Base-by-base conservation (phyloP, 805 yeast genomes). In the Kazachstania africana region DNA sequence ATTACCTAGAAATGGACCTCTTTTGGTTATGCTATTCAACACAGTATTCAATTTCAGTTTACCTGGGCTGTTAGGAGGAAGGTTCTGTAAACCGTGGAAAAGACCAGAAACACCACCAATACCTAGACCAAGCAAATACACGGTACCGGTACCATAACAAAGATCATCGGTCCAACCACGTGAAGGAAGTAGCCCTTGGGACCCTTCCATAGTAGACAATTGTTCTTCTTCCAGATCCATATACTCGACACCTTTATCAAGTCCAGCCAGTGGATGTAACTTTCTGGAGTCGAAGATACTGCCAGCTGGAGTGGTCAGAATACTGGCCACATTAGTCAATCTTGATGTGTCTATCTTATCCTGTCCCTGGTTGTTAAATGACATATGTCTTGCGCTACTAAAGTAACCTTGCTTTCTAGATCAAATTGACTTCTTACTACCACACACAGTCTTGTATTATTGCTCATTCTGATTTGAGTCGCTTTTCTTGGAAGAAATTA, bases 91-190 rank as follows among this genome's bases (percentile, higher is more conserved):
- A 39, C 98, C 97, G 59, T 88, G 95, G 37, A 74, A 71, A 38
- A 87, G 62, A 37, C 98, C 98, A 48, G 75, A 78, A 10, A 76
- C 60, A 37, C 98, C 98, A 60, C 98, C 98, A 27, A 74, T 38
- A 22, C 94, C 94, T 43, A 91, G 68, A 26, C 94, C 94, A 20
- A 80, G 45, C 44, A 91, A 67, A 55, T 91, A 91, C 32, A 85
- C 84, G 5, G 95, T 76, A 59, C 98, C 98, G 8, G 97, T 80
- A 45, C 98, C 98, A 59, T 91, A 91, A 70, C 96, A 85, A 42
- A 91, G 68, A 62, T 91, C 97, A 57, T 91, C 98, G 12, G 85
- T 72, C 94, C 95, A 91, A 46, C 94, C 94, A 63, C 96, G 77
- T n/a, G 94, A 80, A 17, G 98, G 95, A 40, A 91, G 70, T 36